These are phyloP conservation scores for Ogataea trehalophila DNA, from an alignment of 805 yeast species.

Conservation along the genomic window DNA sequence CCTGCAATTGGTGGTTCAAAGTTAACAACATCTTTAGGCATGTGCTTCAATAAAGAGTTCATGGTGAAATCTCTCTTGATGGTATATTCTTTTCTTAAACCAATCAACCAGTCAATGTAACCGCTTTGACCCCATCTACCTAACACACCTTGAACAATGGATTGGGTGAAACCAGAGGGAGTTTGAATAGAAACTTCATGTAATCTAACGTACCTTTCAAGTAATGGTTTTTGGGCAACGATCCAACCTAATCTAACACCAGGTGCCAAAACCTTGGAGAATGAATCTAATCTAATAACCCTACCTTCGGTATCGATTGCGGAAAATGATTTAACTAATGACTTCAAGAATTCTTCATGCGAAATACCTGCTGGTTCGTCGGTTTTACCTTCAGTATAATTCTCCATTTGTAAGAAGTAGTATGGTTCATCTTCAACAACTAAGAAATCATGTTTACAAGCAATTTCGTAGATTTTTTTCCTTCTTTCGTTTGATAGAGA, in stretches of 20 bases:
- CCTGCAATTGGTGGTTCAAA: conserved; percentile 72
- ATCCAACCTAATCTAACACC: conserved; percentile 90
- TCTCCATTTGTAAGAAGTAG: conserved; percentile 91
- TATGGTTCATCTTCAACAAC: conserved; percentile 96
- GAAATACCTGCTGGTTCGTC: conserved; percentile 25
- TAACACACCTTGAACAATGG: conserved; percentile 64
- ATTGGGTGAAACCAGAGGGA: conserved; percentile 76
- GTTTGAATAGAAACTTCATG: conserved; percentile 81
- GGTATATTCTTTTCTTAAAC: conserved; percentile 77
- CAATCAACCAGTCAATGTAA: conserved; percentile 84
- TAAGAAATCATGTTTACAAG: conserved; percentile 79
- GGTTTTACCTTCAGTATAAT: conserved; percentile 45
- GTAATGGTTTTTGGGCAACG: conserved; percentile 58
- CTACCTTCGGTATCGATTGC: conserved; percentile 82
- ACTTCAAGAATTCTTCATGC: conserved; percentile 62
- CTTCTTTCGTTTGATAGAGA: conserved; percentile 76
- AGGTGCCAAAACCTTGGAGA: conserved; percentile 89
- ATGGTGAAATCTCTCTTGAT: conserved; percentile 83
- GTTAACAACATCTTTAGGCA: conserved; percentile 42
- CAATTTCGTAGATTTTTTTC: conserved; percentile 64
- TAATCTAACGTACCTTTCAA: conserved; percentile 63
- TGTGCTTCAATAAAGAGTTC: conserved; percentile 59
- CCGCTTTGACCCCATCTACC: conserved; percentile 89
- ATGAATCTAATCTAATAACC: conserved; percentile 83
- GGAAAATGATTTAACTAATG: conserved; percentile 71